Conservation (phyloP, 805 yeast species). For the Candida pseudoglaebosa region DNA sequence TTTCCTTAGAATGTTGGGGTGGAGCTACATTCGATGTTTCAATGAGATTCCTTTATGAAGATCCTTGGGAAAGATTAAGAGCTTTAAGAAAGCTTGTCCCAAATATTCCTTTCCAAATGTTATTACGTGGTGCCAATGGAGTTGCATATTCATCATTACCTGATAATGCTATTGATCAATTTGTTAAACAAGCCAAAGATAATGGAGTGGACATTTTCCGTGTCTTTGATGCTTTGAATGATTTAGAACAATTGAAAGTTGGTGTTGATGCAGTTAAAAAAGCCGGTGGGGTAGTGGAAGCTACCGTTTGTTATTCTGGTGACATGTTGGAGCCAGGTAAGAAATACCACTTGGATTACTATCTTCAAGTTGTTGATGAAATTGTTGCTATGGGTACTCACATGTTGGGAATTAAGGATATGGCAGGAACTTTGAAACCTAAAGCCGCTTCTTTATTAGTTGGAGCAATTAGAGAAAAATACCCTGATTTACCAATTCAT, state of each 20-base stretch:
- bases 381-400: slow-evolving; percentile 95
- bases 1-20: slow-evolving; percentile 99
- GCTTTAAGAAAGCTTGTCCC: slow-evolving; percentile 87
- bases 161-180: slow-evolving; percentile 97
- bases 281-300: slow-evolving; percentile 99
- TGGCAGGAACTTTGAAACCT: slow-evolving; percentile 99
- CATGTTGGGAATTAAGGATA: slow-evolving; percentile 94
- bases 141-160: slow-evolving; percentile 97
- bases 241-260: slow-evolving; percentile 91
- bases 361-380: slow-evolving; percentile 73
- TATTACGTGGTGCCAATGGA: slow-evolving; percentile 98
- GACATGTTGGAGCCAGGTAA: slow-evolving; percentile 95
- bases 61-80: slow-evolving; percentile 96
- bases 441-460: slow-evolving; percentile 82
- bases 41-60: slow-evolving; percentile 97
- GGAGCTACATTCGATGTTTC: slow-evolving; percentile 99
- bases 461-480: slow-evolving; percentile 74
- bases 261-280: slow-evolving; percentile 97
- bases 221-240: slow-evolving; percentile 96
- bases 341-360: slow-evolving; percentile 92
- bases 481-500: slow-evolving; percentile 94
- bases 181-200: slow-evolving; percentile 90
- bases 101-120: slow-evolving; percentile 98
- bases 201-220: slow-evolving; percentile 97
- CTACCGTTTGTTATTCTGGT: slow-evolving; percentile 97